Evolutionary conservation across 805 yeast species (phyloP).

Genomic region (Zygosaccharomyces rouxii): DNA sequence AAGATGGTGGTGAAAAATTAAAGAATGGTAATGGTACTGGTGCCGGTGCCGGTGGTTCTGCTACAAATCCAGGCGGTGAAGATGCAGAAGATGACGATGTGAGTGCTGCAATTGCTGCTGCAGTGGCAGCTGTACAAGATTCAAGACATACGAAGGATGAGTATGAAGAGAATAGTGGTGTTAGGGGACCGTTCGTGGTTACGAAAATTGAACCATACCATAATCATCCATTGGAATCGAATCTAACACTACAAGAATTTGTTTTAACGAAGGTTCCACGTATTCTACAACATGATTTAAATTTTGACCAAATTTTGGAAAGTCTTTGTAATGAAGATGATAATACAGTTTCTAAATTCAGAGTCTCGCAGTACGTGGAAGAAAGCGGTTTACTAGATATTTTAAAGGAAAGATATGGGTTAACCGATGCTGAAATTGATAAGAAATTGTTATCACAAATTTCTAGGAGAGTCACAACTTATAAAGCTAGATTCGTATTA

Average conservation of each 20-base stretch:
- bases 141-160: slow-evolving; percentile 12
- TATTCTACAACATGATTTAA: slow-evolving; percentile 33
- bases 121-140: slow-evolving; percentile 34
- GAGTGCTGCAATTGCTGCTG: slow-evolving; percentile 35
- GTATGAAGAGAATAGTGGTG: slow-evolving; percentile 5
- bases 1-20: slow-evolving; percentile 9
- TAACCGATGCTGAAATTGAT: slow-evolving; percentile 30
- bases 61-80: slow-evolving; percentile 11
- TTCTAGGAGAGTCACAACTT: slow-evolving; percentile 35
- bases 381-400: slow-evolving; percentile 33
- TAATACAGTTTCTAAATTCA: slow-evolving; percentile 31
- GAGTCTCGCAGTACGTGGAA: slow-evolving; percentile 34
- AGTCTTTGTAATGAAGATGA: slow-evolving; percentile 32
- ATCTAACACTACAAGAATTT: slow-evolving; percentile 29
- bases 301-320: slow-evolving; percentile 32
- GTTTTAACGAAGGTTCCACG: slow-evolving; percentile 34
- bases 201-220: slow-evolving; percentile 36
- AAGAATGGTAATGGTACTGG: slow-evolving; percentile 3
- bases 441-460: slow-evolving; percentile 30
- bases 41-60: neutral
- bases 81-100: slow-evolving; percentile 28
- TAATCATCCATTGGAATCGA: slow-evolving; percentile 34
- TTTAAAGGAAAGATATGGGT: slow-evolving; percentile 30
- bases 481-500: slow-evolving; percentile 34
- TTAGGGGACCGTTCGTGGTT: slow-evolving; percentile 33